Evolutionary conservation across 2,329 filamentous ascomycete species (phyloP).

Genomic region (Ophiostoma tasmaniense): DNA sequence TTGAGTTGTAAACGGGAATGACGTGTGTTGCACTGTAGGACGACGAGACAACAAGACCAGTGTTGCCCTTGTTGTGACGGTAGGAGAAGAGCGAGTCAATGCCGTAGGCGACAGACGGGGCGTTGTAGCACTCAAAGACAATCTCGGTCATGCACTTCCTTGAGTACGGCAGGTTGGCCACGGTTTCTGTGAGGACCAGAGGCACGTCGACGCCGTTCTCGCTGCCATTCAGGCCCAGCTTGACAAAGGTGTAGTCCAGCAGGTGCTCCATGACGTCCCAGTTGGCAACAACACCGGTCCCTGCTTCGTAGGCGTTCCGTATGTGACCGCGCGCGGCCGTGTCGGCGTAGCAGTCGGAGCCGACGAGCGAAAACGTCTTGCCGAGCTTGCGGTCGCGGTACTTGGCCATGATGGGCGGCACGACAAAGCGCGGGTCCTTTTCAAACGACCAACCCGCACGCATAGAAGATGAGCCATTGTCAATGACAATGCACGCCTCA

Average conservation of each 20-base stretch:
- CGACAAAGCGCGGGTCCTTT: conserved; percentile 63
- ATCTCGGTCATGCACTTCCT: conserved; percentile 95
- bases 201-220: conserved; percentile 73
- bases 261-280: conserved; percentile 97
- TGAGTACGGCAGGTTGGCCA: conserved; percentile 84
- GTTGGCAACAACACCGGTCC: conserved; percentile 85
- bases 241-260: conserved; percentile 89
- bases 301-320: conserved; percentile 81
- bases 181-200: conserved; percentile 89
- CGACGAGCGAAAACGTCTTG: conserved; percentile 86
- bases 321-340: conserved; percentile 87
- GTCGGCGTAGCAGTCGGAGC: conserved; percentile 87
- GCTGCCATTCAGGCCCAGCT: conserved; percentile 73
- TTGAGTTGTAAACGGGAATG: conserved; percentile 83
- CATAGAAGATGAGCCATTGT: conserved; percentile 89
- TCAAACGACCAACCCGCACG: conserved; percentile 97
- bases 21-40: conserved; percentile 92
- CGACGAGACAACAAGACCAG: conserved; percentile 82
- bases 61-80: conserved; percentile 78
- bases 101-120: conserved; percentile 82
- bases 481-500: conserved; percentile 81
- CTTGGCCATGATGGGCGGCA: conserved; percentile 87
- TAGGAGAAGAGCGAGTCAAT: conserved; percentile 97
- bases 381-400: conserved; percentile 91
- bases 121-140: conserved; percentile 89